Evolutionary conservation across 441 rosid species (phyloP), one percentile per base, ranked within the genome.

Genomic region (Adansonia madagascariensis): DNA sequence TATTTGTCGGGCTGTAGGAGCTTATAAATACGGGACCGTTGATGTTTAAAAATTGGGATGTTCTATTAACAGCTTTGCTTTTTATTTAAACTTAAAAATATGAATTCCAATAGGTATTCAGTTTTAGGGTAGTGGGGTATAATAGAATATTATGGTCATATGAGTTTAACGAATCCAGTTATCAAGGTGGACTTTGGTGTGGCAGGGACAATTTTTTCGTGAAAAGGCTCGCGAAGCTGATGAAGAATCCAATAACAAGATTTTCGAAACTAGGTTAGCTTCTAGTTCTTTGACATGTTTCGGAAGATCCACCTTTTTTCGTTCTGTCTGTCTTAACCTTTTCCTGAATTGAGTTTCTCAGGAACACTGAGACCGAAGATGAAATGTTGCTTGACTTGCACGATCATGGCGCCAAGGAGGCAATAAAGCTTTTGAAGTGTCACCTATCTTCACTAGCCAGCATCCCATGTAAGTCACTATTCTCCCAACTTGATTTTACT

Each of bases 131-230:
- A 52, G 5, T 14, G 0, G 17, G 18, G 59, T 53, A n/a, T 53
- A n/a, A 22, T 15, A 64, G 18, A 39, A 41, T 64, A 22, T 35
- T 52, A n/a, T 41, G 4, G 49, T 39, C 44, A 9, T 44, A 62
- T n/a, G 9, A 65, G 24, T 18, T 67, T 18, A 8, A 65, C n/a
- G n/a, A 22, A 73, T 62, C 59, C 24, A 44, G 18, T 75, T 11
- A 41, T 52, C 73, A 75, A 68, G 31, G 31, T 27, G 68, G 77
- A 18, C 75, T 22, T 55, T 68, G 73, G 60, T 76, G 35, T 80
- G 82, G 55, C 91, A 91, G 95, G 93, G 92, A n/a, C 79, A 79
- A 46, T 84, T 82, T 71, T 87, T 82, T 71, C 74, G 56, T 22
- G 75, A 73, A 24, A 90, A 82, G 81, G 91, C 92, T 81, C 84